Evolutionary conservation across 768 basidiomycete genomes (phyloP), one percentile per base, ranked within the genome.

Genomic region (Glaciozyma antarctica): DNA sequence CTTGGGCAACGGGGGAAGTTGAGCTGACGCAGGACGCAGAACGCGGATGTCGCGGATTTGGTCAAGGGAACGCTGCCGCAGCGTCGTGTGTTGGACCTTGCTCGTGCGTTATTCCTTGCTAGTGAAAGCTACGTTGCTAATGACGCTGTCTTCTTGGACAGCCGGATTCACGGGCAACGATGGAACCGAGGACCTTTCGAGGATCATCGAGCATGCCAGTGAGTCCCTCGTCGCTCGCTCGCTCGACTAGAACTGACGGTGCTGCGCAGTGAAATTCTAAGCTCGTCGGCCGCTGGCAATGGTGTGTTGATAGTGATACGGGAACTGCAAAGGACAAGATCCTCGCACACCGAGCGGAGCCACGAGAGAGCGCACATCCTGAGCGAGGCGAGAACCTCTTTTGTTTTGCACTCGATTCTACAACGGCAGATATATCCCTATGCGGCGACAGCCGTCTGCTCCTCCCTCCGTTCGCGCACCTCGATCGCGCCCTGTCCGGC

Each of bases 31-130:
- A 32, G 17, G 53, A 9, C 34, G 15, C 53, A 38, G 53, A 30
- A 38, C 53, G 28, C 34, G 30, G 45, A 48, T 47, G 22, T 49
- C 9, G 21, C 5, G 0, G 58, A 59, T 1, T 49, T 98, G 19
- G 94, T 95, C 2, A 85, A 93, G 65, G 93, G 94, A 6, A 90
- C 93, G 24, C 75, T 98, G 54, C 94, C 94, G 21, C 94, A 98
- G 77, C 79, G 90, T 61, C 82, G 93, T 22, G 93, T 98, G 7
- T 76, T 98, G 68, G 92, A 95, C 75, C 81, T 98, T 34, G 94
- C 94, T 12, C 94, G 93, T 21, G 87, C 88, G 57, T 94, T 58
- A 5, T 3, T 7, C 10, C 26, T 30, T n/a, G 28, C 15, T 2
- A 24, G 16, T 22, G 21, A 30, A 34, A 21, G 22, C 2, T 2